Percentiles rank a stretch among this genome's conserved stretches.
Conservation (phyloP, 2,329 filamentous ascomycete species). For the Botryotinia narcissicola region DNA sequence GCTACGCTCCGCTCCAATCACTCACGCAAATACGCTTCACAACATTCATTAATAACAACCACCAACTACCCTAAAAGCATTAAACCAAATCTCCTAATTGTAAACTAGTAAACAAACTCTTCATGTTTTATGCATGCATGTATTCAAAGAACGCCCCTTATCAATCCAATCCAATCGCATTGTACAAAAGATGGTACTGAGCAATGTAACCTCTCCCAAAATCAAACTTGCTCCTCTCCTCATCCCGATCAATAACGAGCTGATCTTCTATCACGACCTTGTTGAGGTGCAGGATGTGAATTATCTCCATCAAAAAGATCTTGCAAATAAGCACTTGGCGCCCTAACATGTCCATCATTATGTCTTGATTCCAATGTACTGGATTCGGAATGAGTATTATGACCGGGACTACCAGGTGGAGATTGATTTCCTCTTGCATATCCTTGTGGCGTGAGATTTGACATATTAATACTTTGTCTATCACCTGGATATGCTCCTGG, state of each 20-base stretch:
- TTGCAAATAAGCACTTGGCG: constrained; percentile 86
- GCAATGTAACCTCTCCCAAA: not conserved
- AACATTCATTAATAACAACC: constrained; percentile 2
- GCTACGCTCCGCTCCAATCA: not conserved
- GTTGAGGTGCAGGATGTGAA: not conserved
- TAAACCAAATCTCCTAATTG: not conserved
- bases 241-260: not conserved
- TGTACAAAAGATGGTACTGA: not conserved
- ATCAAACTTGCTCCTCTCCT: not conserved
- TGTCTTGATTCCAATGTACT: constrained; percentile 66
- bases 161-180: constrained; percentile 1
- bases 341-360: constrained; percentile 59
- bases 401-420: constrained; percentile 62
- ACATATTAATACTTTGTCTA: constrained; percentile 53
- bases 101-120: constrained; percentile 1
- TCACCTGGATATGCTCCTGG: constrained; percentile 38
- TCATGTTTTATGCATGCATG: constrained; percentile 10
- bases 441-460: constrained; percentile 53
- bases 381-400: constrained; percentile 41
- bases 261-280: constrained; percentile 7
- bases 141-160: constrained; percentile 5
- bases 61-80: constrained; percentile 1
- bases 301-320: constrained; percentile 70
- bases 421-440: constrained; percentile 44
- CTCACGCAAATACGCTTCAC: not conserved